phyloP scores from a whole-genome alignment of 768 basidiomycete genomes.

The Pholiota conissans region DNA sequence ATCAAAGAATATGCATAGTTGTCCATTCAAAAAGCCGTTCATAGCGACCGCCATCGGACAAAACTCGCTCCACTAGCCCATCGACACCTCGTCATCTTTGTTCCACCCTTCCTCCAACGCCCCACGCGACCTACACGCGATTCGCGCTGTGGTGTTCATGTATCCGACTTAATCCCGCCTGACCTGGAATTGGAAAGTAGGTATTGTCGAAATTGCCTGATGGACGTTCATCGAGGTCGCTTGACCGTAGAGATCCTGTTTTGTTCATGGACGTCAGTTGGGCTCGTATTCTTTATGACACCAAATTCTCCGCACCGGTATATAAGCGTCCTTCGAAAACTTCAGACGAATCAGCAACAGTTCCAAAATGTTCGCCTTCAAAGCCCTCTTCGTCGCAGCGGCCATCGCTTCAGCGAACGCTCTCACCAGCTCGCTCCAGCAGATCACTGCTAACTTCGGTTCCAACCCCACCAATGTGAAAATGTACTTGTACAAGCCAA shows the following conservation, averaged over 20 bases:
- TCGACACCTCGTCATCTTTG: not conserved
- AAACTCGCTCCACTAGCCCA: not conserved
- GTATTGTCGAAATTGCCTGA: not conserved
- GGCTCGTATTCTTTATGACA: not conserved
- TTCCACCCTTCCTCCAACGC: not conserved
- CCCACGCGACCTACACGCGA: not conserved
- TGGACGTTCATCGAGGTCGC: not conserved
- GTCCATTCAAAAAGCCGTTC: not conserved
- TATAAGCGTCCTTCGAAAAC: not conserved
- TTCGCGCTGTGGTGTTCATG: not conserved
- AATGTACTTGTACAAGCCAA: slow-evolving; percentile 45
- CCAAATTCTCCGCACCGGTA: not conserved
- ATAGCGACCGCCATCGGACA: not conserved
- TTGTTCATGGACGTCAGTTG: not conserved
- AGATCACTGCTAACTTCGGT: slow-evolving; percentile 44
- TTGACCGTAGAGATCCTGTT: not conserved
- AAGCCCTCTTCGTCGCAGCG: slow-evolving; percentile 5
- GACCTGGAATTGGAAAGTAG: not conserved
- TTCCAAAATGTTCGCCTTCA: slow-evolving; percentile 13
- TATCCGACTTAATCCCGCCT: not conserved
- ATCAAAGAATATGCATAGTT: not conserved
- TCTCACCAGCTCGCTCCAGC: slow-evolving; percentile 28
- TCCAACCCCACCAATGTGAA: slow-evolving; percentile 51
- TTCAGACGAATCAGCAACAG: not conserved
- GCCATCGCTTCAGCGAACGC: slow-evolving; percentile 7